Evolutionary conservation across 192 early-diverging fungal species (phyloP).

Genomic region (Podochytrium sp.): DNA sequence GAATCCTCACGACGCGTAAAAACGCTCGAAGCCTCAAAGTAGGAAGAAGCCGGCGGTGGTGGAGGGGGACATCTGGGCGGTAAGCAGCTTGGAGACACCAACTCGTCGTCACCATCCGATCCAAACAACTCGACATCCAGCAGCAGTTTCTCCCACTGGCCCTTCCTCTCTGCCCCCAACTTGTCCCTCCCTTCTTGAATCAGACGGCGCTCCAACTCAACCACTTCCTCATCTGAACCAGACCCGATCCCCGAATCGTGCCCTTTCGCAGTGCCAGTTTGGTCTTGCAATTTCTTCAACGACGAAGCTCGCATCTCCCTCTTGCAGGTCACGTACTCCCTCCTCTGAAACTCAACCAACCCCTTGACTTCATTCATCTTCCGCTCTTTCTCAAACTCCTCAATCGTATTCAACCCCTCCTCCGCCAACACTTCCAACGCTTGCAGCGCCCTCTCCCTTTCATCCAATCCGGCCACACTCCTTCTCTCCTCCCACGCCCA

Average conservation of each 20-base stretch:
- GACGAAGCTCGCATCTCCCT: background rate
- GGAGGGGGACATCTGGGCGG: background rate
- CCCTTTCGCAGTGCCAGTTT: too few relatives aligned
- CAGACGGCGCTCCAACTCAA: too few relatives aligned
- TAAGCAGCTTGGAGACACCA: too few relatives aligned
- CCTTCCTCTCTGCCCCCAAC: too few relatives aligned
- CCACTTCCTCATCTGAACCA: too few relatives aligned
- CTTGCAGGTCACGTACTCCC: background rate
- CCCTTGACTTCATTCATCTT: background rate
- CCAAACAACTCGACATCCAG: too few relatives aligned
- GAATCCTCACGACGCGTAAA: constrained; percentile 7
- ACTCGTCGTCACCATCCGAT: constrained; percentile 8
- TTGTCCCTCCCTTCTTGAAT: too few relatives aligned
- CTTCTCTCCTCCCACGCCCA: background rate
- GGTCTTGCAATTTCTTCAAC: too few relatives aligned
- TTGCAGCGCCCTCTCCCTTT: background rate
- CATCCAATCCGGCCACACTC: background rate
- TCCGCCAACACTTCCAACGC: constrained; percentile 11
- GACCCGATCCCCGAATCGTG: too few relatives aligned
- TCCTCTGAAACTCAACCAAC: constrained; percentile 15
- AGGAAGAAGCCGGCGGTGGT: constrained; percentile 8
- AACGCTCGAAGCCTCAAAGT: background rate
- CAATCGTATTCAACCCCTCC: background rate
- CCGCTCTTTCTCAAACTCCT: background rate
- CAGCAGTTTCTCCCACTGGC: too few relatives aligned